These are phyloP conservation scores for Sphaerulina vaccinii DNA, from an alignment of 2,329 filamentous ascomycete genomes.

Conservation along the genomic window DNA sequence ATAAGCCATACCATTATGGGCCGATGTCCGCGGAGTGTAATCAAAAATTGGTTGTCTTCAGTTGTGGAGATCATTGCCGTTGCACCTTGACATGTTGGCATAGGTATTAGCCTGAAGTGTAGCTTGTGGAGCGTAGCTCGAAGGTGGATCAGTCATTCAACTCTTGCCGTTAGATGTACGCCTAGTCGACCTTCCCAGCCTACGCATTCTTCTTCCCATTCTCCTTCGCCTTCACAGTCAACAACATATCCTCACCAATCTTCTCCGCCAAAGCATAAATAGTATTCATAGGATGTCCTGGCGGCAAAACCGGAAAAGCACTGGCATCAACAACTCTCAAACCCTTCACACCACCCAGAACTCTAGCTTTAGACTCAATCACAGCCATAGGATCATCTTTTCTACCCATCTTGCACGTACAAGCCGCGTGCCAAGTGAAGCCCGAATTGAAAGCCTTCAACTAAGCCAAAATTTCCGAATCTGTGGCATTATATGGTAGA, in stretches of 20 bases:
- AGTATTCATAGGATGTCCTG: conserved; percentile 10
- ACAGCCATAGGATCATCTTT: conserved; percentile 18
- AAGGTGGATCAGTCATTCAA: too few species aligned
- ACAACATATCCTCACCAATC: conserved; percentile 13
- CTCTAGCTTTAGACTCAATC: conserved; percentile 19
- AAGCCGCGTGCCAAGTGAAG: conserved; percentile 4
- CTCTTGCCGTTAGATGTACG: too few species aligned
- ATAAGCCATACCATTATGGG: too few species aligned
- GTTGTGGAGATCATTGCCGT: too few species aligned
- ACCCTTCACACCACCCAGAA: conserved; percentile 21
- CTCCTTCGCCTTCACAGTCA: too few species aligned
- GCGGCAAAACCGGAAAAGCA: conserved; percentile 10
- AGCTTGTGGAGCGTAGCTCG: too few species aligned
- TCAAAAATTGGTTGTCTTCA: too few species aligned
- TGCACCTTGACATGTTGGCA: too few species aligned
- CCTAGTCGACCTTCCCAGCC: too few species aligned
- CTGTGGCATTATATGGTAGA: neutral
- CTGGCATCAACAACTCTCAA: conserved; percentile 16
- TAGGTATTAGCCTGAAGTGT: too few species aligned
- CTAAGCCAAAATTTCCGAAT: conserved; percentile 4
- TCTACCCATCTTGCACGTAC: conserved; percentile 24
- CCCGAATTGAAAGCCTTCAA: neutral
- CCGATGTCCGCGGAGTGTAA: too few species aligned
- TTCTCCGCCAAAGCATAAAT: conserved; percentile 20
- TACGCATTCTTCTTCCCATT: too few species aligned